phyloP scores from a whole-genome alignment of 1,284 basidiomycete genomes.

The Lentinus polychrous region DNA sequence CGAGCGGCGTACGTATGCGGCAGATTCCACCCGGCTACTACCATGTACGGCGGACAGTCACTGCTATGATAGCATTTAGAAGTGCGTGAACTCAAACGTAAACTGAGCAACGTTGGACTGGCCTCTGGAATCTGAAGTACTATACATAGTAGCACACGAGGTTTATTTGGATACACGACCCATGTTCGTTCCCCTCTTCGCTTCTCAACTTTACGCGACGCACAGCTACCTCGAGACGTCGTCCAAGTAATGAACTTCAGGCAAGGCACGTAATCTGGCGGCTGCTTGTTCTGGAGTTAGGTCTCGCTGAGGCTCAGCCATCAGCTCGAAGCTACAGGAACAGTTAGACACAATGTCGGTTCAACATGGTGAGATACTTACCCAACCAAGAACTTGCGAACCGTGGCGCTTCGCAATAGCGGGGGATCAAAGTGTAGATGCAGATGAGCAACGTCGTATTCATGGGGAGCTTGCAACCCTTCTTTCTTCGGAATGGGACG shows the following conservation, averaged over 20 bases:
- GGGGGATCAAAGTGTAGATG: slow-evolving; percentile 92
- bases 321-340: slow-evolving; percentile 75
- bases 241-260: slow-evolving; percentile 46
- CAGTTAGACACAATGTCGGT: not conserved
- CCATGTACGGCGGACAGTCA: no score
- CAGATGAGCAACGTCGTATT: slow-evolving; percentile 64
- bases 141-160: no score
- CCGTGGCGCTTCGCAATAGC: slow-evolving; percentile 73
- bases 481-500: slow-evolving; percentile 47
- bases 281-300: slow-evolving; percentile 90
- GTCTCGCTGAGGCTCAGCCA: slow-evolving; percentile 89
- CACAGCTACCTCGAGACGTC: slow-evolving; percentile 1
- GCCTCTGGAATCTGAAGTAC: no score
- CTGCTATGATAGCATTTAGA: no score
- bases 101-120: no score
- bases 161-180: no score
- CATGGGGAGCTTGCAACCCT: slow-evolving; percentile 22
- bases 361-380: slow-evolving; percentile 30
- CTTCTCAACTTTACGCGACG: no score
- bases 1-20: no score
- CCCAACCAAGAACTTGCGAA: slow-evolving; percentile 92
- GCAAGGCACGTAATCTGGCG: slow-evolving; percentile 44
- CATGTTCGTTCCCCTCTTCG: no score
- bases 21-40: no score
- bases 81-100: no score